Evolutionary conservation across 148 eudicot species (phyloP), one percentile per base, ranked within the genome.

Genomic region (Spergularia bocconei): DNA sequence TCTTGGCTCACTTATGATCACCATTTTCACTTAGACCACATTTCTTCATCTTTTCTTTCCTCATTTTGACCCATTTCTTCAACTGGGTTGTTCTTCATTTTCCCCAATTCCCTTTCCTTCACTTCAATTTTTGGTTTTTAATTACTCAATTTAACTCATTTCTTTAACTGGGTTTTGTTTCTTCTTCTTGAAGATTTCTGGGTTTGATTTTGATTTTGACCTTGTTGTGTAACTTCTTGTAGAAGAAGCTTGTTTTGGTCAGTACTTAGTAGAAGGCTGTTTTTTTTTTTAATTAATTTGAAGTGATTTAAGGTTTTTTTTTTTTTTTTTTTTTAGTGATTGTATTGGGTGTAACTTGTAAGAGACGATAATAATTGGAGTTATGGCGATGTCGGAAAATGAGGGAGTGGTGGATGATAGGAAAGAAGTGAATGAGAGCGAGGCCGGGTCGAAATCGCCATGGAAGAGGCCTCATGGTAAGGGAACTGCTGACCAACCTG

Each of bases 361-460:
- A 11, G 53, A 63, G 72, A 48, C 53, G 20, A 54, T 9, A 2
- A 60, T 9, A 25, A 12, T 60, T 21, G 33, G 75, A 29, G 60
- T 67, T 25, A 87, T 90, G 89, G 83, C 79, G 57, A 87, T 84
- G 81, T 90, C 79, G 39, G 98, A 93, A 48, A 89, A 74, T 73
- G 91, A 82, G 33, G 63, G 51, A 68, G 76, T 68, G 11, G n/a
- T 33, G 33, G 75, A 29, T 48, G 76, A 21, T 47, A 41, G 58
- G 16, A 74, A 52, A 15, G 57, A 69, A 44, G 39, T 52, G n/a
- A 50, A 5, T 7, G 77, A 48, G 12, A 41, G 33, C 56, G 84
- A 69, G 29, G 20, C 29, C 25, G 82, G 76, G 8, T 87, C 82
- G 7, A 88, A 88, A 64, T 92, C 97, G 4, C 96, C 97, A 0